Conservation (phyloP, 179 eudicot genomes). For the Silene coronaria region DNA sequence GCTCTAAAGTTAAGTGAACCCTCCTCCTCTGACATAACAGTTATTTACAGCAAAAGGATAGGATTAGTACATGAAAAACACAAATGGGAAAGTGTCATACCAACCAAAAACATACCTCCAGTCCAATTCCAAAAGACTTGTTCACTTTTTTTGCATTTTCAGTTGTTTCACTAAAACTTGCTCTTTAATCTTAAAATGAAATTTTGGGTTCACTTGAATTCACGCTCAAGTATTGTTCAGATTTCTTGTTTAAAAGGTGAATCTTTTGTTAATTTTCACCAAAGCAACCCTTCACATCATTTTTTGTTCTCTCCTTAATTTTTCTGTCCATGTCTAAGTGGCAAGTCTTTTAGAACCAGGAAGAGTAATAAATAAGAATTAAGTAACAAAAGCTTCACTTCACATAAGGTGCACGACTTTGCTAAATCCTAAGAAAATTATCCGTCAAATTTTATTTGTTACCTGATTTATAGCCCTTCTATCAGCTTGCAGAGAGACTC, state of each 20-base stretch:
- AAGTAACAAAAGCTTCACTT: background rate
- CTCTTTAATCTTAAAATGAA: too few species aligned
- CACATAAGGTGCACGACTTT: background rate
- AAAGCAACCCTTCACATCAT: too few species aligned
- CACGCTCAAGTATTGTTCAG: too few species aligned
- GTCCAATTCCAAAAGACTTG: background rate
- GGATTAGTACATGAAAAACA: background rate
- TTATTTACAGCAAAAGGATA: background rate
- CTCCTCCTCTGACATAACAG: slow-evolving; percentile 67
- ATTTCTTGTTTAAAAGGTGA: too few species aligned
- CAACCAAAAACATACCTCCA: background rate
- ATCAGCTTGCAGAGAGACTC: slow-evolving; percentile 98
- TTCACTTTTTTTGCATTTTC: background rate
- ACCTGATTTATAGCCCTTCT: slow-evolving; percentile 97
- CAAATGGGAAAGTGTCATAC: background rate
- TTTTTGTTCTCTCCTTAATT: too few species aligned
- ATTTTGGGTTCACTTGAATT: too few species aligned
- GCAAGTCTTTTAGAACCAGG: too few species aligned
- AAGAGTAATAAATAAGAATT: background rate
- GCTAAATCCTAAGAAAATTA: background rate
- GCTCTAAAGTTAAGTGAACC: slow-evolving; percentile 91
- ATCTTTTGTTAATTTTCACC: too few species aligned
- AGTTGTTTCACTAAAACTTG: background rate
- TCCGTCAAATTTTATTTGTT: background rate
- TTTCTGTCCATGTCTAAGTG: too few species aligned